Percentiles rank a stretch among this genome's conserved stretches.
phyloP scores from a whole-genome alignment of 2,329 filamentous ascomycete genomes.

The Phoma herbarum region DNA sequence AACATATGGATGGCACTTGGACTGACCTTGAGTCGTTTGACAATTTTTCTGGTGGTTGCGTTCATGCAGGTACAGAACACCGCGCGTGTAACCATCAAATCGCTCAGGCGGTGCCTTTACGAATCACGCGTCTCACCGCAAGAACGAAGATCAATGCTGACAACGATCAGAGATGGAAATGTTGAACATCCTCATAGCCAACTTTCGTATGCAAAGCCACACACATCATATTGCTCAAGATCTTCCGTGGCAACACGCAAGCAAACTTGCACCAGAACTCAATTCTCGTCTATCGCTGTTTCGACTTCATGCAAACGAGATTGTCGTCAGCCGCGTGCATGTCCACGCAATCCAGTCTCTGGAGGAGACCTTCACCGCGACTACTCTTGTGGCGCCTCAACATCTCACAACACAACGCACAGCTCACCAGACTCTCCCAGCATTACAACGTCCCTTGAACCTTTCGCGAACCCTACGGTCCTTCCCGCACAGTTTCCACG shows the following conservation, averaged over 20 bases:
- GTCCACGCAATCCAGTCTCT: neutral
- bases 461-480: constrained; percentile 14
- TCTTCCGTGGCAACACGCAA: neutral
- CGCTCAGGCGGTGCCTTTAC: neutral
- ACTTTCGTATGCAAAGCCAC: neutral
- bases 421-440: constrained; percentile 13
- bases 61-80: constrained; percentile 18
- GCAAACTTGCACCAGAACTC: neutral
- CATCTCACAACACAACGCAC: constrained; percentile 1
- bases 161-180: neutral
- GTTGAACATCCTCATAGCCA: neutral
- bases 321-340: neutral
- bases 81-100: constrained; percentile 1
- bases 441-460: constrained; percentile 11
- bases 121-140: neutral
- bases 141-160: neutral
- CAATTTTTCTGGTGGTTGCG: constrained; percentile 14
- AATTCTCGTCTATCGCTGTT: neutral
- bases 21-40: constrained; percentile 13
- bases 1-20: constrained; percentile 4
- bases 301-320: neutral
- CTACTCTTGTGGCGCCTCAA: neutral
- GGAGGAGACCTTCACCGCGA: neutral
- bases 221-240: neutral
- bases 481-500: constrained; percentile 10